phyloP scores from a whole-genome alignment of 1,284 basidiomycete species.

The Hypsizygus ulmarius region DNA sequence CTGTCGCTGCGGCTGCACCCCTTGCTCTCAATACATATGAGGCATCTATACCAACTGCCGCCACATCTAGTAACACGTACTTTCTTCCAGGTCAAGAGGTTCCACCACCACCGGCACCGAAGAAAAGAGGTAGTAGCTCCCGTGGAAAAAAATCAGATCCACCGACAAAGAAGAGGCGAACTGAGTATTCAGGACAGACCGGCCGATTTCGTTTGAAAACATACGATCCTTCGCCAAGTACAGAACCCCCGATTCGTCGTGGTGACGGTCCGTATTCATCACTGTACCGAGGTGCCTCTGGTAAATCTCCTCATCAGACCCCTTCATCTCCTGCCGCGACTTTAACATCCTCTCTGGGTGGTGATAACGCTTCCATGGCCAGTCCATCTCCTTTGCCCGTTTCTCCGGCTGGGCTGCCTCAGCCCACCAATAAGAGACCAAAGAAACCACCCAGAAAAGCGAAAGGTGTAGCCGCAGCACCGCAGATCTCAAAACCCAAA shows the following conservation, averaged over 20 bases:
- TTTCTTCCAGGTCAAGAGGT: slow-evolving; percentile 54
- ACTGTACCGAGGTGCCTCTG: slow-evolving; percentile 8
- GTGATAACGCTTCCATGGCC: slow-evolving; percentile 4
- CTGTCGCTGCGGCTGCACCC: slow-evolving; percentile 19
- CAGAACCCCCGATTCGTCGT: slow-evolving; percentile 25
- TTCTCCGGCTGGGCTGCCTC: neutral
- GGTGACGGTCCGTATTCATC: slow-evolving; percentile 35
- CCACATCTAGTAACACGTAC: slow-evolving; percentile 21
- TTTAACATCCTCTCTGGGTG: slow-evolving; percentile 4
- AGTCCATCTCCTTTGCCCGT: slow-evolving; percentile 2
- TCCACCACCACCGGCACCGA: slow-evolving; percentile 16
- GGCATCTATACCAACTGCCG: slow-evolving; percentile 30
- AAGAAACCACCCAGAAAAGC: neutral
- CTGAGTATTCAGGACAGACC: slow-evolving; percentile 37
- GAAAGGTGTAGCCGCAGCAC: neutral
- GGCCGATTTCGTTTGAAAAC: slow-evolving; percentile 37
- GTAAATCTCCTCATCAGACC: slow-evolving; percentile 7
- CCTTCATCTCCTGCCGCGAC: slow-evolving; percentile 11
- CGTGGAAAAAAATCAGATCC: slow-evolving; percentile 26
- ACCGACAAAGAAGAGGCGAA: slow-evolving; percentile 25
- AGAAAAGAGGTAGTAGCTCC: slow-evolving; percentile 18
- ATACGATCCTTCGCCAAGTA: slow-evolving; percentile 26
- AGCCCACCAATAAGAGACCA: slow-evolving; percentile 1
- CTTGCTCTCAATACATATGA: slow-evolving; percentile 44
- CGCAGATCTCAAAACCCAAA: no score